Evolutionary conservation across 129 eudicot species (phyloP), one percentile per base, ranked within the genome.

Genomic region (Centella asiatica): DNA sequence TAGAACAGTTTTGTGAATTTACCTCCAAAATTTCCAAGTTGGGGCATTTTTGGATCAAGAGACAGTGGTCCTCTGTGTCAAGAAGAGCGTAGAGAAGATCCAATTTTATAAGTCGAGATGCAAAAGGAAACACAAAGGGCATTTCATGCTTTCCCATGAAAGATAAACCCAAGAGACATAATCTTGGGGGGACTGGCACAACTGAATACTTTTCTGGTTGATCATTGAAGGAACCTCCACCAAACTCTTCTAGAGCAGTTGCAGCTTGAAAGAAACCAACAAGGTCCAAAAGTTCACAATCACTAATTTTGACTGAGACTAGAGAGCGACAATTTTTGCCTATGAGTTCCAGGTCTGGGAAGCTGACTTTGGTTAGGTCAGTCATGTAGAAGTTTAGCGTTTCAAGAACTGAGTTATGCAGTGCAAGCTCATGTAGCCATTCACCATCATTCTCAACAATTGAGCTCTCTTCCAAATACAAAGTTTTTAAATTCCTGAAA

Each of bases 21-120:
- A 75, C 80, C 80, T 75, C 71, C 19, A 75, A 50, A 45, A 75
- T 64, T 57, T 75, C 80, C 48, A 75, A 69, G 45, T 75, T 75
- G 11, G 71, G 75, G 50, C 75, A 75, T 28, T 37, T 63, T 9
- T 67, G 62, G 12, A 75, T 54, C 12, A 75, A 67, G 63, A 20
- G 60, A 48, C 71, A 75, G 33, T 69, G 75, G 20, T 71, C 80
- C 22, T 62, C 80, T 34, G 70, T 47, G 28, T 44, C 61, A 26
- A 75, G 80, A n/a, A 65, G 51, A 51, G 80, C 80, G 57, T 69
- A 69, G 14, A 69, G 57, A 25, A 75, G 80, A 69, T 75, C 80
- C 63, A 75, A 36, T 31, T 52, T 75, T 55, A 17, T 69, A 4
- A 75, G 27, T 44, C 14, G 37, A 15, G 64, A 49, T 27, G 71